Evolutionary conservation across 2,329 filamentous ascomycete species (phyloP).

Genomic region (Ascochyta rabiei): DNA sequence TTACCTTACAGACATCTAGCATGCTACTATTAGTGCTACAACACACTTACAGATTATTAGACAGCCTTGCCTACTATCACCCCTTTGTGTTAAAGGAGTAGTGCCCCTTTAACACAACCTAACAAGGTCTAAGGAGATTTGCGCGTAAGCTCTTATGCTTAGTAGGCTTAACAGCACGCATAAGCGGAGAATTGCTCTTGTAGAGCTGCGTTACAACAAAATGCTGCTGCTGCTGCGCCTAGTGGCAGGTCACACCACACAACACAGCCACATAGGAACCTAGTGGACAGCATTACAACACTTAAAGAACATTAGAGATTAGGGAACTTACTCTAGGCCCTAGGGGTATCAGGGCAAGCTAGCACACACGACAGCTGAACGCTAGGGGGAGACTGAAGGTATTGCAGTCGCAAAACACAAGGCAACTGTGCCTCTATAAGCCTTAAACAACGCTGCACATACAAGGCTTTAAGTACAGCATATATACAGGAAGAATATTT

Average conservation of each 20-base stretch:
- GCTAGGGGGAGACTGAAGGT: conserved; percentile 23
- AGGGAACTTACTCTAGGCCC: conserved; percentile 7
- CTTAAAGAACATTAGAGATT: neutral
- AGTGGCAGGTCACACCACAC: conserved; percentile 13
- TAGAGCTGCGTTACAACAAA: conserved; percentile 3
- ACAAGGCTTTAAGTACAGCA: conserved; percentile 2
- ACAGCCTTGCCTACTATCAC: conserved; percentile 13
- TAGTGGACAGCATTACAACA: conserved; percentile 6
- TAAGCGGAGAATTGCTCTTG: conserved; percentile 10
- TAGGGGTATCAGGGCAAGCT: conserved; percentile 10
- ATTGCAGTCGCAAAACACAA: conserved; percentile 17
- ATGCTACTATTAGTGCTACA: conserved; percentile 9
- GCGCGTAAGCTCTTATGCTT: conserved; percentile 4
- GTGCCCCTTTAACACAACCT: conserved; percentile 3
- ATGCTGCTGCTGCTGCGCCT: conserved; percentile 8
- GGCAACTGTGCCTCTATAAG: conserved; percentile 22
- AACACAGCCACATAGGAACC: conserved; percentile 8
- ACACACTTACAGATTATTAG: conserved; percentile 11
- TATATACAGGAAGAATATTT: conserved; percentile 3
- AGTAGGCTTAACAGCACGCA: conserved; percentile 6
- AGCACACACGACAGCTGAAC: conserved; percentile 16
- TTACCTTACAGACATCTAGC: neutral
- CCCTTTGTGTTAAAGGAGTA: neutral
- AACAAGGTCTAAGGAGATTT: conserved; percentile 31
- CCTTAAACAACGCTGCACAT: conserved; percentile 16